Conservation (phyloP, 257 asterid genomes). For the Nicotiana sylvestris region DNA sequence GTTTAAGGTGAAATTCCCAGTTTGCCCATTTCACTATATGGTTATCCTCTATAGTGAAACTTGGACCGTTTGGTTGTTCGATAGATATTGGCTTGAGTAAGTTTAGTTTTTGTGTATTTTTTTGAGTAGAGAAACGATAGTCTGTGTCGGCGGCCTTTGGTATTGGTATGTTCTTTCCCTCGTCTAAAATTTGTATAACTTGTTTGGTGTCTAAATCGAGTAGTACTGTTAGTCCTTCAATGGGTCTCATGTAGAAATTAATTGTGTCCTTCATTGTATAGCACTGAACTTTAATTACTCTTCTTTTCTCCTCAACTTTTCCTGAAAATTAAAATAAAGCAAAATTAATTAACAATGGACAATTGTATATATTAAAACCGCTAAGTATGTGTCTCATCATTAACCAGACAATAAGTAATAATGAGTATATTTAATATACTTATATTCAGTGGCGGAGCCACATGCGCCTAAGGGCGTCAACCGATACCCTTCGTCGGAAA, state of each 20-base stretch:
- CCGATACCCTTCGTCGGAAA: too few species aligned
- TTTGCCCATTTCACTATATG: conserved; percentile 90
- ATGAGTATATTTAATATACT: too few species aligned
- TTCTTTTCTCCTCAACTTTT: conserved; percentile 61
- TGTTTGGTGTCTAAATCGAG: conserved; percentile 70
- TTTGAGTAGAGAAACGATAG: conserved; percentile 65
- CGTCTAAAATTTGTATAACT: conserved; percentile 55
- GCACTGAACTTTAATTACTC: conserved; percentile 79
- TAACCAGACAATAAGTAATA: too few species aligned
- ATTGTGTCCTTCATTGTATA: conserved; percentile 75
- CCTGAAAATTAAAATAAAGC: conserved; percentile 25
- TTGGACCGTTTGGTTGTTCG: conserved; percentile 97
- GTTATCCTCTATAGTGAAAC: conserved; percentile 58
- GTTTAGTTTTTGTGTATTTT: conserved; percentile 40
- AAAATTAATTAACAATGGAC: too few species aligned
- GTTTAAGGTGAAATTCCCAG: conserved; percentile 90
- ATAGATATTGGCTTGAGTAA: conserved; percentile 77
- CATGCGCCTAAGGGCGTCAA: too few species aligned
- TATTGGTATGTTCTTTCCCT: conserved; percentile 67
- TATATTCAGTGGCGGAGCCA: too few species aligned
- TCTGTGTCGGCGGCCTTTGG: conserved; percentile 82
- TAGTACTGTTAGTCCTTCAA: conserved; percentile 83
- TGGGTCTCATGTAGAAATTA: conserved; percentile 95
- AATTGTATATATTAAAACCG: too few species aligned
- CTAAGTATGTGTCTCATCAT: too few species aligned